Evolutionary conservation across 2,329 filamentous ascomycete species (phyloP).

Genomic region (Ploettnerulaceae sp.): DNA sequence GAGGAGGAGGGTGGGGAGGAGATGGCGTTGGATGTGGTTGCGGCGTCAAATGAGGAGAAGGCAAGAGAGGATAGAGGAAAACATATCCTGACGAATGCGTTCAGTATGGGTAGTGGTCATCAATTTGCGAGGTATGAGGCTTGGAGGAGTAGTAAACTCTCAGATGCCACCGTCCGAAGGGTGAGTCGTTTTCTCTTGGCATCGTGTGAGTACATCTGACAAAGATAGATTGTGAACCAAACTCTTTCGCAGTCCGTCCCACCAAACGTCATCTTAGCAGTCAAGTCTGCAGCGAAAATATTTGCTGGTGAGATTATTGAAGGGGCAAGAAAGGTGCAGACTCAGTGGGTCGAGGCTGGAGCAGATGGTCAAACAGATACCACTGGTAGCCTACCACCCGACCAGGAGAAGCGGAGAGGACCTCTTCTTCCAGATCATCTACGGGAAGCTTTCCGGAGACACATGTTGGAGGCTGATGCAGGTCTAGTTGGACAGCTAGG

Average conservation of each 20-base stretch:
- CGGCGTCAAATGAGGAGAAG: conserved; percentile 62
- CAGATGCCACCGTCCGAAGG: conserved; percentile 63
- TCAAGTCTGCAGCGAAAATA: conserved; percentile 70
- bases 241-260: conserved; percentile 77
- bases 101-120: conserved; percentile 54
- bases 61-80: conserved; percentile 53
- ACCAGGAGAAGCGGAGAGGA: conserved; percentile 41
- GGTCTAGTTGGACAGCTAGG: conserved; percentile 53
- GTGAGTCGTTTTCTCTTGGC: conserved; percentile 38
- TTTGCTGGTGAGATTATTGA: conserved; percentile 75
- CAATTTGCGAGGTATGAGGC: conserved; percentile 67
- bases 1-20: conserved; percentile 41
- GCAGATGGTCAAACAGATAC: conserved; percentile 54
- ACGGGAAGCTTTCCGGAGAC: conserved; percentile 65
- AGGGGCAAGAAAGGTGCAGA: conserved; percentile 63
- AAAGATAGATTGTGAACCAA: conserved; percentile 63
- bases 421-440: conserved; percentile 71
- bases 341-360: conserved; percentile 59
- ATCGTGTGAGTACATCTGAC: conserved; percentile 5
- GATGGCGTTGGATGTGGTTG: conserved; percentile 53
- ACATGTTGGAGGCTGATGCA: conserved; percentile 58
- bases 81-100: conserved; percentile 58
- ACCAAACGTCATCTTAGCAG: conserved; percentile 66
- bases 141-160: conserved; percentile 65
- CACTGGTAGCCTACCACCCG: conserved; percentile 34